A percentile compares a stretch with the other conserved stretches of the same genome.
Evolutionary conservation across 495 filamentous ascomycete species (phyloP).

Genomic region (Talaromyces borbonicus): DNA sequence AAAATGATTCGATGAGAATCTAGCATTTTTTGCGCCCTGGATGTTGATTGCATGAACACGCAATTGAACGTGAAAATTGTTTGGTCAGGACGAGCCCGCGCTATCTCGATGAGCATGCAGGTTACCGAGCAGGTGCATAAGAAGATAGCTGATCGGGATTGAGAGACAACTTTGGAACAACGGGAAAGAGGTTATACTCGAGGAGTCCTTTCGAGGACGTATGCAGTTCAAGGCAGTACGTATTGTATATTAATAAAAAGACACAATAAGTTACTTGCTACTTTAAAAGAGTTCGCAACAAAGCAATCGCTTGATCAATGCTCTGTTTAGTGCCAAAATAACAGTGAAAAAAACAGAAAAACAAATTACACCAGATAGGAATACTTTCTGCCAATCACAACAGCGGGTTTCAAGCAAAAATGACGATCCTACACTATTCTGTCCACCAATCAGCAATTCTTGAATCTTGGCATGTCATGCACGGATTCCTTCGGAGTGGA

Average conservation of each 20-base stretch:
- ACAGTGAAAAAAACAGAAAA: too few relatives aligned
- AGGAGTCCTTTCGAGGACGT: too few relatives aligned
- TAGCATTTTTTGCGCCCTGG: not conserved
- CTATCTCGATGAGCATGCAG: not conserved
- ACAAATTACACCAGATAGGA: too few relatives aligned
- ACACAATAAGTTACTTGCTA: too few relatives aligned
- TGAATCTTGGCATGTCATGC: too few relatives aligned
- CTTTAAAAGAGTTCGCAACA: not conserved
- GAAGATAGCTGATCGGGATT: not conserved
- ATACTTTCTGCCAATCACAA: too few relatives aligned
- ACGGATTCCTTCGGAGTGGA: too few relatives aligned
- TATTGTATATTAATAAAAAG: not conserved
- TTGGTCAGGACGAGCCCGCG: not conserved
- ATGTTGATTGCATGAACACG: too few relatives aligned
- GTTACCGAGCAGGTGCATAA: constrained; percentile 2
- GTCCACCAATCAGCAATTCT: too few relatives aligned
- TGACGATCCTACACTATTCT: too few relatives aligned
- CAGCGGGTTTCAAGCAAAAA: too few relatives aligned
- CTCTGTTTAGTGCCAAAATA: not conserved
- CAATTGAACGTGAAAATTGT: not conserved
- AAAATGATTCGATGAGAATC: not conserved
- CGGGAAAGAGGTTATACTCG: too few relatives aligned
- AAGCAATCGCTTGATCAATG: constrained; percentile 4
- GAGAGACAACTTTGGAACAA: not conserved
- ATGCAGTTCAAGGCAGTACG: not conserved